Conservation (phyloP, 2,329 filamentous ascomycete genomes). For the Sclerotinia trifoliorum region DNA sequence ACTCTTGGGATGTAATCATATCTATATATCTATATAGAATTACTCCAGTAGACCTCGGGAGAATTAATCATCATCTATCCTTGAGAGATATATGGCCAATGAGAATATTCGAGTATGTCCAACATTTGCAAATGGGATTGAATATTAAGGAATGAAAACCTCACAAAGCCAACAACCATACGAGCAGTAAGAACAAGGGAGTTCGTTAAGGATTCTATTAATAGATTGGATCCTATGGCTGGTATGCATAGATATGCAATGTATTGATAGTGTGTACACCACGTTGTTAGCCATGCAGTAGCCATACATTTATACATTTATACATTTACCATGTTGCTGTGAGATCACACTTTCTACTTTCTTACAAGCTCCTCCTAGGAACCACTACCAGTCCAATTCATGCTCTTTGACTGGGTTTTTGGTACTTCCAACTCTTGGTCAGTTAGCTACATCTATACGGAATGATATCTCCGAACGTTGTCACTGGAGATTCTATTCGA, state of each 20-base stretch:
- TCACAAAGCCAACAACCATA: not conserved
- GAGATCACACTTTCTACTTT: too few species aligned
- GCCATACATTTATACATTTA: not conserved
- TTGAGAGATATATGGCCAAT: conserved; percentile 4
- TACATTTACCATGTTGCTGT: not conserved
- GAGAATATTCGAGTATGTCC: not conserved
- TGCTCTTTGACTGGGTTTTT: not conserved
- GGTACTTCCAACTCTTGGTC: not conserved
- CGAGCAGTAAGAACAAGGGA: not conserved
- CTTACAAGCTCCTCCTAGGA: too few species aligned
- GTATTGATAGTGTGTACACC: too few species aligned
- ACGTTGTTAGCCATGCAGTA: not conserved
- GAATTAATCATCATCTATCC: not conserved
- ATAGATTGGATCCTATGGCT: not conserved
- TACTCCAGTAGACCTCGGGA: too few species aligned
- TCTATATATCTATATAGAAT: not conserved
- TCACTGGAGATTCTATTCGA: not conserved
- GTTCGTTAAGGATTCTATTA: conserved; percentile 8
- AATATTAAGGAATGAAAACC: not conserved
- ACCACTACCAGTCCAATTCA: too few species aligned
- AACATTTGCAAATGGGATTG: not conserved
- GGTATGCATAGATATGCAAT: not conserved
- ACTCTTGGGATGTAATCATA: not conserved
- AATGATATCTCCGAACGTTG: not conserved
- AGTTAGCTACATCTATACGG: not conserved